A percentile compares a stretch with the other conserved stretches of the same genome.
These are phyloP conservation scores for Marasmius tenuissimus DNA, from an alignment of 1,284 basidiomycete species.

Conservation along the genomic window DNA sequence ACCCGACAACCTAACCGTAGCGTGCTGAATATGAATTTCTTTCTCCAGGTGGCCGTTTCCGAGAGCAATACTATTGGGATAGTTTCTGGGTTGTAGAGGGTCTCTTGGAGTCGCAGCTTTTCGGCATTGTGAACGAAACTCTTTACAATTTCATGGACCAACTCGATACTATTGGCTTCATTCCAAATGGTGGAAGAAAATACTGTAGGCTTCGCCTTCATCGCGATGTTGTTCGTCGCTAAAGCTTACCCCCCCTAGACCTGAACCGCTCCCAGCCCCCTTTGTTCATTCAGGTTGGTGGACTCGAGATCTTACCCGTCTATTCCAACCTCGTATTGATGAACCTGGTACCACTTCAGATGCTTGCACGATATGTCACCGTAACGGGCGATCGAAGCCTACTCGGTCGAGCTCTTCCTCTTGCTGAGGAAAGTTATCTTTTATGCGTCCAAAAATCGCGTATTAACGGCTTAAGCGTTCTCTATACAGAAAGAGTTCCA, in stretches of 20 bases:
- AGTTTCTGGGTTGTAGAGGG: conserved; percentile 88
- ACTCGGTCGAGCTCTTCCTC: conserved; percentile 43
- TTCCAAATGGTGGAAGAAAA: conserved; percentile 89
- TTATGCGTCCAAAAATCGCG: not conserved
- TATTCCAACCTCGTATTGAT: not conserved
- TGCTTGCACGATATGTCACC: conserved; percentile 42
- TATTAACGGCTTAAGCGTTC: not conserved
- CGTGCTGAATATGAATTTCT: not conserved
- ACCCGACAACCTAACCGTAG: conserved; percentile 7
- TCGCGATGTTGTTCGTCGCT: not conserved
- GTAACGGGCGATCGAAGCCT: conserved; percentile 40
- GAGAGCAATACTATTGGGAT: conserved; percentile 77
- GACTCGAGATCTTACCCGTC: not conserved
- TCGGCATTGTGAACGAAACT: conserved; percentile 71
- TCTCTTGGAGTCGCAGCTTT: conserved; percentile 76
- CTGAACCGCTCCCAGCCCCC: conserved; percentile 90
- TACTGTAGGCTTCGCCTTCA: conserved; percentile 54
- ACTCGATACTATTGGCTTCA: conserved; percentile 78
- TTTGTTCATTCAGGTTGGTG: conserved; percentile 72
- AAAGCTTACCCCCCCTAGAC: conserved; percentile 41
- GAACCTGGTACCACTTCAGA: conserved; percentile 24
- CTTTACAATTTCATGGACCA: conserved; percentile 94
- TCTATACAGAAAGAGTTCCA: conserved; percentile 63
- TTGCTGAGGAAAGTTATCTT: conserved; percentile 41
- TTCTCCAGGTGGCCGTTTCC: conserved; percentile 43